Percentiles rank a stretch among this genome's conserved stretches.
phyloP scores from a whole-genome alignment of 257 asterid genomes.

The Solanum chilense region DNA sequence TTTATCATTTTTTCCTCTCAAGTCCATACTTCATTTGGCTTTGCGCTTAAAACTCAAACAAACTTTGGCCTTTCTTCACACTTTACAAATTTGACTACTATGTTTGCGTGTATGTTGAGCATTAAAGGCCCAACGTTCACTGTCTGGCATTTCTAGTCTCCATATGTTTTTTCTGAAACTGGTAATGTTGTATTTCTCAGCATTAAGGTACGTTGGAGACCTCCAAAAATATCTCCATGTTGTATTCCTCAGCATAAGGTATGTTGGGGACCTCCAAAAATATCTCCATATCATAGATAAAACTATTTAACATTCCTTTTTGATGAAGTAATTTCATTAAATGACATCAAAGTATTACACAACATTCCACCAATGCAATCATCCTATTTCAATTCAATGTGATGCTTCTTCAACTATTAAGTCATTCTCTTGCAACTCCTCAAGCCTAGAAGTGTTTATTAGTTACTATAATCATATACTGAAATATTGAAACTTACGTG shows the following conservation, averaged over 20 bases:
- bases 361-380: neutral
- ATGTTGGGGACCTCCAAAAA: neutral
- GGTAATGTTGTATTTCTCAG: too few species aligned
- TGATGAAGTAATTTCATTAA: neutral
- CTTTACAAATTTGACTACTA: neutral
- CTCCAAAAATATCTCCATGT: neutral
- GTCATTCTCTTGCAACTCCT: neutral
- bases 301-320: neutral
- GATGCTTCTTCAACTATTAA: neutral
- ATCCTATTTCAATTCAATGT: neutral
- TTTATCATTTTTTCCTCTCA: neutral
- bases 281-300: neutral
- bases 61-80: neutral
- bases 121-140: neutral
- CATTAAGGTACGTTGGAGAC: too few species aligned
- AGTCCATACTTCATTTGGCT: neutral
- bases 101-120: neutral
- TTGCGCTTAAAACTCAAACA: neutral
- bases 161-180: neutral
- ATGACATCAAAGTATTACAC: neutral
- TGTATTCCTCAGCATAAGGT: too few species aligned
- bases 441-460: neutral
- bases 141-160: neutral
- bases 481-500: neutral
- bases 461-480: neutral